Base-by-base conservation (phyloP, 2,329 filamentous ascomycete genomes). In the Nemania diffusa region DNA sequence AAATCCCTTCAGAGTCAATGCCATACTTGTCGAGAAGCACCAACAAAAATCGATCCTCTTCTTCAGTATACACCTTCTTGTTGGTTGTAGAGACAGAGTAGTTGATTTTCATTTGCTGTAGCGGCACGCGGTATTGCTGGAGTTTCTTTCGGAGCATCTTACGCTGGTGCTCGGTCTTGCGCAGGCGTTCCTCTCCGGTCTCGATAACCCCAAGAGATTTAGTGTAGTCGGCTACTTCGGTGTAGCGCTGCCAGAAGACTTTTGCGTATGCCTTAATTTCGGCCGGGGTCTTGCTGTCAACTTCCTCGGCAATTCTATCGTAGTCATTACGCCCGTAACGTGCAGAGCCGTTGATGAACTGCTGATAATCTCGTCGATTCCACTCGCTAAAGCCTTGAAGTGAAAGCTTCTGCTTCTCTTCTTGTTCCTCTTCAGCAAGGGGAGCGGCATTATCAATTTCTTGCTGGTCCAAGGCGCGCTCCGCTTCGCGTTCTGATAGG, bases 11-110 rank as follows among this genome's bases (percentile, higher is more conserved):
- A 1, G 92, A 91, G 77, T 99, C 97, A 40, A 99, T 90, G 6
- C 97, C 96, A 74, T 94, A 92, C 79, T 91, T 92, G 81, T 99
- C 94, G 5, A 99, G 86, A 81, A 97, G 91, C 57, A 99, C 95
- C 37, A 99, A 86, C 59, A 99, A 81, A 81, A 99, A 99, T 3
- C 96, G 89, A 78, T 99, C 96, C 79, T 99, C 96, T 78, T 99
- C 96, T 78, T 99, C 97, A 0, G 94, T 98, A 79, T 99, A 99
- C 0, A 99, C 94, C 83, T 99, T 99, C 84, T 99, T 99, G 87
- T 99, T 99, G 9, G 97, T 99, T 1, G 96, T 99, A 6, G 94
- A 97, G 29, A 99, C 96, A 0, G 94, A 97, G 81, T 99, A 99
- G 82, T 97, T 98, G 83, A 99, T 94, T 84, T 97, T 97, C 76